A percentile compares a stretch with the other conserved stretches of the same genome.
These are phyloP conservation scores for Cadophora sp. DNA, from an alignment of 2,329 filamentous ascomycete genomes.

Conservation along the genomic window DNA sequence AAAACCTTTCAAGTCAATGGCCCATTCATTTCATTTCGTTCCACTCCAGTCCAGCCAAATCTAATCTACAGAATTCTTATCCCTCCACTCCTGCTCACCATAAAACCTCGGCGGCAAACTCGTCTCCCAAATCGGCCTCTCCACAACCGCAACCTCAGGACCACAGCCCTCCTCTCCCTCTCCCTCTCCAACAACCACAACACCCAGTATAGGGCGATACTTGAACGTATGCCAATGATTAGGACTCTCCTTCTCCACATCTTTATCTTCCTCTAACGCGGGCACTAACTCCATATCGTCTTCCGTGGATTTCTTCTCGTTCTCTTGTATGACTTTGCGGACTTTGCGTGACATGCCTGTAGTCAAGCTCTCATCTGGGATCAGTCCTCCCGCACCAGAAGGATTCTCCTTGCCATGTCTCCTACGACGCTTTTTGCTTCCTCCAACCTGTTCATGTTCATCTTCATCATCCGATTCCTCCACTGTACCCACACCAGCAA, in stretches of 20 bases:
- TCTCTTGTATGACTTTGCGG: slow-evolving; percentile 48
- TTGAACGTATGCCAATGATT: slow-evolving; percentile 82
- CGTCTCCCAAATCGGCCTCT: slow-evolving; percentile 84
- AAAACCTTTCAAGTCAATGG: no score
- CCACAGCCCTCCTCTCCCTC: slow-evolving; percentile 39
- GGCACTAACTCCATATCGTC: slow-evolving; percentile 40
- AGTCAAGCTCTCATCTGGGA: slow-evolving; percentile 47
- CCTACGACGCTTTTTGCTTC: slow-evolving; percentile 37
- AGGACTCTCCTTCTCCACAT: slow-evolving; percentile 27
- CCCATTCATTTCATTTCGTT: no score
- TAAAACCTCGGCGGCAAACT: slow-evolving; percentile 77
- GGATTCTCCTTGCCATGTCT: slow-evolving; percentile 45
- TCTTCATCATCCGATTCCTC: slow-evolving; percentile 38
- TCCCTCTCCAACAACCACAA: slow-evolving; percentile 54
- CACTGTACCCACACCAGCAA: slow-evolving; percentile 49
- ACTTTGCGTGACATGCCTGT: slow-evolving; percentile 49
- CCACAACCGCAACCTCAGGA: slow-evolving; percentile 88
- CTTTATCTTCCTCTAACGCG: slow-evolving; percentile 26
- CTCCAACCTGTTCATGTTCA: slow-evolving; percentile 42
- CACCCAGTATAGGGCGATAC: slow-evolving; percentile 90
- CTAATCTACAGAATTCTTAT: slow-evolving; percentile 24
- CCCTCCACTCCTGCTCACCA: slow-evolving; percentile 58
- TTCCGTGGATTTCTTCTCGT: slow-evolving; percentile 49
- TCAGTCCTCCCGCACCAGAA: slow-evolving; percentile 62
- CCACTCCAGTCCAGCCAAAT: neutral